Conservation (phyloP, 495 filamentous ascomycete species). For the Neurospora africana region DNA sequence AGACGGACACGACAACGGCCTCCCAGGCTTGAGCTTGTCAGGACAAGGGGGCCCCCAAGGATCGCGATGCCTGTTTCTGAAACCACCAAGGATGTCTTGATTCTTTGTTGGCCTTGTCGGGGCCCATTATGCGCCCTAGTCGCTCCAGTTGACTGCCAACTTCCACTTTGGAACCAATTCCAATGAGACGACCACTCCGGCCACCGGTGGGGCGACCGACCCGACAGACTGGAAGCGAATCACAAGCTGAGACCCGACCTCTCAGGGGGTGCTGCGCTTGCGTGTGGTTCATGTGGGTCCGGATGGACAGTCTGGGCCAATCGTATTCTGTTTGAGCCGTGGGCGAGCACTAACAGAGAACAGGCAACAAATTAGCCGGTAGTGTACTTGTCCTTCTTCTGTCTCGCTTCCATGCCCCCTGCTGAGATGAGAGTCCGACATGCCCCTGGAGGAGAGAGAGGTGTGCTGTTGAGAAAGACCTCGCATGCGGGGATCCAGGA, state of each 20-base stretch:
- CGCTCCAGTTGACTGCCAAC: not conserved
- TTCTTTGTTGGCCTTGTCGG: not conserved
- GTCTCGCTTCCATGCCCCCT: not conserved
- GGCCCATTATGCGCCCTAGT: not conserved
- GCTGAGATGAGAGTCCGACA: not conserved
- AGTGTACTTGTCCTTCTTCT: not conserved
- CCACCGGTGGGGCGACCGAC: not conserved
- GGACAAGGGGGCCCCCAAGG: not conserved
- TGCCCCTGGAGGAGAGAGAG: not conserved
- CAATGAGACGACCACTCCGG: not conserved
- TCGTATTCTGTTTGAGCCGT: not conserved
- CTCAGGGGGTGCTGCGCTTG: not conserved
- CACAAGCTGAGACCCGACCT: not conserved
- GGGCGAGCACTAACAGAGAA: not conserved
- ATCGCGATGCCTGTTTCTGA: not conserved
- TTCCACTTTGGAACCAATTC: not conserved
- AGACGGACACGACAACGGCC: not conserved
- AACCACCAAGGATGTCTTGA: not conserved
- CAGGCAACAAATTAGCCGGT: not conserved
- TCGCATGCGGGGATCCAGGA: not conserved
- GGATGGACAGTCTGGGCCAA: not conserved
- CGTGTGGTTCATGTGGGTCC: not conserved
- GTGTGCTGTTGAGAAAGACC: not conserved
- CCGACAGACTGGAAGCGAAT: slow-evolving; percentile 9
- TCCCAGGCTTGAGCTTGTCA: not conserved